Conservation (phyloP, 495 filamentous ascomycete species). For the Talaromyces ruber region DNA sequence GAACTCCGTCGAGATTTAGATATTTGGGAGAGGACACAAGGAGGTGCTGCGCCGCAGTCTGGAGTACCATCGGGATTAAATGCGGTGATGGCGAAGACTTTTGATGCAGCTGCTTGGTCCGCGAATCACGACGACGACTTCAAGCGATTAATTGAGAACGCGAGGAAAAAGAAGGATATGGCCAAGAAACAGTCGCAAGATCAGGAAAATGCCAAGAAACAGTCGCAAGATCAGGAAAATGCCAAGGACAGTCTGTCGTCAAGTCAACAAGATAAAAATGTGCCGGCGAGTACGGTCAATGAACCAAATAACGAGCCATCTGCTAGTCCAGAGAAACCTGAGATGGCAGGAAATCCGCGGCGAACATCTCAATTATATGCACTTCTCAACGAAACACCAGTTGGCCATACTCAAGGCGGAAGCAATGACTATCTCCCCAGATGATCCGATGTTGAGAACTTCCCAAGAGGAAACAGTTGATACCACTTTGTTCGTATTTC, state of each 20-base stretch:
- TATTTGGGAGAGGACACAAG: conserved; percentile 73
- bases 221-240: conserved; percentile 13
- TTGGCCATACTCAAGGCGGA: too few species aligned
- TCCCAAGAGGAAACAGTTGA: background rate
- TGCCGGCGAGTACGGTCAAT: background rate
- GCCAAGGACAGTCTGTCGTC: conserved; percentile 10
- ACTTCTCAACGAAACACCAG: background rate
- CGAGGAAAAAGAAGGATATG: conserved; percentile 33
- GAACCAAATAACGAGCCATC: conserved; percentile 7
- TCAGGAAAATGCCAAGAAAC: conserved; percentile 13
- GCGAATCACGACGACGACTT: conserved; percentile 64
- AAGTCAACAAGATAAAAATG: background rate
- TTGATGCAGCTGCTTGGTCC: conserved; percentile 72
- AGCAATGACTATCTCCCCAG: background rate
- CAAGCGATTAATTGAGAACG: conserved; percentile 63
- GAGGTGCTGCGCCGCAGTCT: conserved; percentile 19
- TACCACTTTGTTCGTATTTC: background rate
- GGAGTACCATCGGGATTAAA: conserved; percentile 18
- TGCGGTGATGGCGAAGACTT: conserved; percentile 67
- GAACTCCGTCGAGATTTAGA: conserved; percentile 73
- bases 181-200: conserved; percentile 12
- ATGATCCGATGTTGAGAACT: background rate
- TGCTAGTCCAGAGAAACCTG: background rate
- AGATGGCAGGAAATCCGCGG: background rate
- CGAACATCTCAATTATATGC: background rate